Percentiles rank a stretch among this genome's conserved stretches.
Conservation (phyloP, 1,284 basidiomycete genomes). For the Cryptococcus neoformans region DNA sequence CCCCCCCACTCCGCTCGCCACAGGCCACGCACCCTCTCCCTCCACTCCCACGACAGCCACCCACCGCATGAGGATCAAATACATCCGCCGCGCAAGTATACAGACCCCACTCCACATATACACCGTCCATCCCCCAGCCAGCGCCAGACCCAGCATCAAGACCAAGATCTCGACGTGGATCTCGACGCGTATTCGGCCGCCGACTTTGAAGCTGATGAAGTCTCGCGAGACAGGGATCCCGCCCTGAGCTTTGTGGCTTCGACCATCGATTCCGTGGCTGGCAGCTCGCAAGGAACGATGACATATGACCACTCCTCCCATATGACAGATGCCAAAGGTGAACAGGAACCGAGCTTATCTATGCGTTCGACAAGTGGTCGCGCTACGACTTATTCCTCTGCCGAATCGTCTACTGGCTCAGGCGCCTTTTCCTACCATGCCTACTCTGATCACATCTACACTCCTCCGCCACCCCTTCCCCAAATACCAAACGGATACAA, state of each 20-base stretch:
- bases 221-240: conserved; percentile 25
- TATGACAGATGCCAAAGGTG: conserved; percentile 19
- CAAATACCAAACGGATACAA: conserved; percentile 15
- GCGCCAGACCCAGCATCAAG: not conserved
- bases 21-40: too few relatives aligned
- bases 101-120: conserved; percentile 34
- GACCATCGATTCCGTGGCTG: conserved; percentile 39
- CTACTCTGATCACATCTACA: conserved; percentile 27
- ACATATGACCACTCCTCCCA: conserved; percentile 29
- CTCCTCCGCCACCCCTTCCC: conserved; percentile 34
- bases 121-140: not conserved
- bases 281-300: conserved; percentile 34
- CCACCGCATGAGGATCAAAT: conserved; percentile 14
- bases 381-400: conserved; percentile 38
- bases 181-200: conserved; percentile 39
- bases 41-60: too few relatives aligned
- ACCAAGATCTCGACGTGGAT: conserved; percentile 38
- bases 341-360: conserved; percentile 31
- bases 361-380: conserved; percentile 34
- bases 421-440: conserved; percentile 40
- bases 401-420: conserved; percentile 43
- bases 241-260: conserved; percentile 46
- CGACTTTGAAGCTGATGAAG: conserved; percentile 29
- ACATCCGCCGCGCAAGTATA: conserved; percentile 37
- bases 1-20: too few relatives aligned